These are phyloP conservation scores for Sclerospora graminicola DNA, from an alignment of 352 stramenopile species.

Conservation along the genomic window DNA sequence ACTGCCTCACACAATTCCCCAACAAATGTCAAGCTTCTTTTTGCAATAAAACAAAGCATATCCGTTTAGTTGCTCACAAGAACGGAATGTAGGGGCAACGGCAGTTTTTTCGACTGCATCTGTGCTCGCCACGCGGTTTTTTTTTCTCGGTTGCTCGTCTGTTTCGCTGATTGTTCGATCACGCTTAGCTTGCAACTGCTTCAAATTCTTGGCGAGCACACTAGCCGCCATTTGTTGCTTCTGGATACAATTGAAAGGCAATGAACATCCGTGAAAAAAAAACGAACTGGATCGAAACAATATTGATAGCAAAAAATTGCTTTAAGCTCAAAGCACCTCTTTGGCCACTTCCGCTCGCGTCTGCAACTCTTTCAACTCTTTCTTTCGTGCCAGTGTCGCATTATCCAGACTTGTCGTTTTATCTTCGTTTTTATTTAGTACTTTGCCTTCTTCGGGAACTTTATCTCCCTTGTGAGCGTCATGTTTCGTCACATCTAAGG, in stretches of 20 bases:
- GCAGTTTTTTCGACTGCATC: neutral
- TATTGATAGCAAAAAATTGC: neutral
- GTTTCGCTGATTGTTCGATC: constrained; percentile 12
- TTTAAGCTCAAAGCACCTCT: constrained; percentile 17
- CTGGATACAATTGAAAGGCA: constrained; percentile 2
- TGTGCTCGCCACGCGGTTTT: neutral
- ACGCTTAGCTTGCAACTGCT: constrained; percentile 19
- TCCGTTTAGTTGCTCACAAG: constrained; percentile 11
- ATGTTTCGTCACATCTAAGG: constrained; percentile 1
- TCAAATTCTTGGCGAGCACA: constrained; percentile 19
- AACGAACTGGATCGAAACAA: neutral
- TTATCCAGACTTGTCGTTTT: neutral
- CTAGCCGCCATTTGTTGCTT: constrained; percentile 19
- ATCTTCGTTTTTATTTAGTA: neutral
- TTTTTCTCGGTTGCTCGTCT: constrained; percentile 11
- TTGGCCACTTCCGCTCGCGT: constrained; percentile 13
- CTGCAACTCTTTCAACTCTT: constrained; percentile 29
- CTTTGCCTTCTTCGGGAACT: neutral
- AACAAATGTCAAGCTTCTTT: neutral
- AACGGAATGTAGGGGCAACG: constrained; percentile 13
- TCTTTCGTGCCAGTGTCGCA: constrained; percentile 10
- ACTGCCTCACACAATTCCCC: constrained; percentile 12
- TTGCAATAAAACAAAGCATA: neutral
- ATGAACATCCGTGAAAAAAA: neutral
- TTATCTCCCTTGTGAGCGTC: constrained; percentile 2